These are phyloP conservation scores for Penicillium pancosmium DNA, from an alignment of 495 filamentous ascomycete genomes.

Conservation along the genomic window DNA sequence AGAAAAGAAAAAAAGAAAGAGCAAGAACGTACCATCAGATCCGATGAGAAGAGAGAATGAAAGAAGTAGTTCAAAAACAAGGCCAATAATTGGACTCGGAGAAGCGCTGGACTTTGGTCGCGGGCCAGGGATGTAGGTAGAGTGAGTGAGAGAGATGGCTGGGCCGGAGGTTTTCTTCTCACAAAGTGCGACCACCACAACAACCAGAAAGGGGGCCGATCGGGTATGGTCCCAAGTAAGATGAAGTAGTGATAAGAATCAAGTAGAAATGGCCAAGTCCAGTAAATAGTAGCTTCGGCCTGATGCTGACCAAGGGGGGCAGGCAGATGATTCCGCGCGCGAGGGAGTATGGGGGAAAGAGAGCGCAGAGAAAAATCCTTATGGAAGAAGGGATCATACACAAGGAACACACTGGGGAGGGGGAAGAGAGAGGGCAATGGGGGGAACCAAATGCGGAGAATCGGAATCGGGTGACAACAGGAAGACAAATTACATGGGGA, in stretches of 20 bases:
- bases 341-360: slow-evolving; percentile 16
- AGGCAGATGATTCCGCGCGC: slow-evolving; percentile 6
- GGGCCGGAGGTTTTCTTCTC: neutral
- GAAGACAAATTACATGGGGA: slow-evolving; percentile 12
- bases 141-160: neutral
- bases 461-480: neutral
- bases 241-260: neutral
- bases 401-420: slow-evolving; percentile 1
- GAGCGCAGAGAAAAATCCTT: too few relatives aligned
- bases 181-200: slow-evolving; percentile 1
- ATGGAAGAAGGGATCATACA: slow-evolving; percentile 24
- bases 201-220: neutral
- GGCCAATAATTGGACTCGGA: neutral
- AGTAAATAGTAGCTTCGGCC: neutral
- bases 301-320: neutral
- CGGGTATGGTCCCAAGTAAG: too few relatives aligned
- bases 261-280: neutral
- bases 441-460: slow-evolving; percentile 5
- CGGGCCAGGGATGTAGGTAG: slow-evolving; percentile 40
- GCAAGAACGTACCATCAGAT: slow-evolving; percentile 21
- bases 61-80: neutral
- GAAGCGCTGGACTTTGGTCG: slow-evolving; percentile 18
- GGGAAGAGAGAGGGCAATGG: slow-evolving; percentile 11
- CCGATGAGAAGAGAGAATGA: neutral
- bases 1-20: slow-evolving; percentile 5